Evolutionary conservation across 169 alveolate species (phyloP).

Genomic region (Cryptosporidium parvum): DNA sequence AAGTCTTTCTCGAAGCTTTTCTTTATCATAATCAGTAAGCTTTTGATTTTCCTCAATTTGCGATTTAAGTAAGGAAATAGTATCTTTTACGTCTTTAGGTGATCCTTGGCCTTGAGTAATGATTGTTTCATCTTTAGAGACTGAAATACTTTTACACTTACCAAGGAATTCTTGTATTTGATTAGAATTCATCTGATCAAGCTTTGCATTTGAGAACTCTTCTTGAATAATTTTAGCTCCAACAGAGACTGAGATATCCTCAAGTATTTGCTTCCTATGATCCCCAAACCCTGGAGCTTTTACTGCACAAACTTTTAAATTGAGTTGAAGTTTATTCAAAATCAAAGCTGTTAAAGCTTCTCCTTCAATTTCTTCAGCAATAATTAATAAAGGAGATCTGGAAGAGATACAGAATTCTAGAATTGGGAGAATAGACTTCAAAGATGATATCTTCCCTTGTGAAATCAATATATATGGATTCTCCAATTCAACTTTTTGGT

Average conservation of each 20-base stretch:
- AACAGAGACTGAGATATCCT: constrained; percentile 96
- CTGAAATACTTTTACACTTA: constrained; percentile 93
- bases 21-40: constrained; percentile 93
- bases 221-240: constrained; percentile 95
- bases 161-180: constrained; percentile 88
- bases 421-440: constrained; percentile 90
- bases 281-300: constrained; percentile 98
- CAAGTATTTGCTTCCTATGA: constrained; percentile 94
- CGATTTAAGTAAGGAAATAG: constrained; percentile 92
- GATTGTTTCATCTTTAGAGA: constrained; percentile 98
- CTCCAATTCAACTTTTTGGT: constrained; percentile 95
- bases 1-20: constrained; percentile 97
- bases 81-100: constrained; percentile 89
- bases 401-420: constrained; percentile 95
- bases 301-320: constrained; percentile 98
- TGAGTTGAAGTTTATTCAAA: constrained; percentile 97
- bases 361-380: constrained; percentile 99
- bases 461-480: constrained; percentile 94
- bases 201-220: constrained; percentile 86
- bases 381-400: constrained; percentile 93
- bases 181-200: constrained; percentile 58
- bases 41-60: constrained; percentile 89
- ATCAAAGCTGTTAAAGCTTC: constrained; percentile 99
- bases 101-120: constrained; percentile 97
- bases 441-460: constrained; percentile 94